Conservation (phyloP, 1,284 basidiomycete genomes). For the Rhodotorula sp. region DNA sequence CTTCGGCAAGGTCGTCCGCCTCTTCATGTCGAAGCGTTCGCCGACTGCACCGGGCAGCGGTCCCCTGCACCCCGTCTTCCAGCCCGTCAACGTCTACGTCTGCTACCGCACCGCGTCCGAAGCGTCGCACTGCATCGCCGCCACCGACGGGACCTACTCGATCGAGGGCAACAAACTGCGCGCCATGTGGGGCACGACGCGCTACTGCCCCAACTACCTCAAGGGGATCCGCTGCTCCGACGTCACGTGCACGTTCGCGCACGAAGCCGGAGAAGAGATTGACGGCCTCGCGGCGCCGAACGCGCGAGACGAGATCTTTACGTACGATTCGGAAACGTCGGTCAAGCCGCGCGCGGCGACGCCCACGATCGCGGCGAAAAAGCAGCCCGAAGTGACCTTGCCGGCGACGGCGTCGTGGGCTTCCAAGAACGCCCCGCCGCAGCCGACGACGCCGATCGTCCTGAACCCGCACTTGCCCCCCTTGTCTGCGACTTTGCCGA, state of each 20-base stretch:
- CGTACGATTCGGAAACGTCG: conserved; percentile 29
- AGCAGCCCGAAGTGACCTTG: conserved; percentile 32
- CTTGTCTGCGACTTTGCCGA: conserved; percentile 33
- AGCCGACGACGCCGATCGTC: conserved; percentile 31
- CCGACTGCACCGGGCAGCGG: conserved; percentile 50
- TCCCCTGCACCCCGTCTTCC: conserved; percentile 53
- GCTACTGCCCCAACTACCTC: conserved; percentile 96
- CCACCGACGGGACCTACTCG: conserved; percentile 86
- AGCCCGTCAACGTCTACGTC: conserved; percentile 91
- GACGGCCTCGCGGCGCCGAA: conserved; percentile 63
- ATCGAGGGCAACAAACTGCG: conserved; percentile 75
- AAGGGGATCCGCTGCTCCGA: conserved; percentile 83
- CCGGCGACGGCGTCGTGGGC: conserved; percentile 44
- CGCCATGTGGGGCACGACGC: conserved; percentile 93
- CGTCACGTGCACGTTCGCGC: conserved; percentile 87
- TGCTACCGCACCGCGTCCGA: conserved; percentile 94
- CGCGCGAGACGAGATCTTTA: conserved; percentile 79
- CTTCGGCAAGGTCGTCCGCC: conserved; percentile 97
- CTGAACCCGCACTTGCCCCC: conserved; percentile 37
- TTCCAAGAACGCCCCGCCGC: conserved; percentile 34
- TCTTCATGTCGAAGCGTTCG: conserved; percentile 87
- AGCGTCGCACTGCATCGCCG: conserved; percentile 86
- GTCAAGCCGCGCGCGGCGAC: conserved; percentile 10
- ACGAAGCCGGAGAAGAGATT: conserved; percentile 98
- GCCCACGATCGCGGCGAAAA: conserved; percentile 6